Evolutionary conservation across 2,329 filamentous ascomycete genomes (phyloP).

Genomic region (Talaromyces pinophilus): DNA sequence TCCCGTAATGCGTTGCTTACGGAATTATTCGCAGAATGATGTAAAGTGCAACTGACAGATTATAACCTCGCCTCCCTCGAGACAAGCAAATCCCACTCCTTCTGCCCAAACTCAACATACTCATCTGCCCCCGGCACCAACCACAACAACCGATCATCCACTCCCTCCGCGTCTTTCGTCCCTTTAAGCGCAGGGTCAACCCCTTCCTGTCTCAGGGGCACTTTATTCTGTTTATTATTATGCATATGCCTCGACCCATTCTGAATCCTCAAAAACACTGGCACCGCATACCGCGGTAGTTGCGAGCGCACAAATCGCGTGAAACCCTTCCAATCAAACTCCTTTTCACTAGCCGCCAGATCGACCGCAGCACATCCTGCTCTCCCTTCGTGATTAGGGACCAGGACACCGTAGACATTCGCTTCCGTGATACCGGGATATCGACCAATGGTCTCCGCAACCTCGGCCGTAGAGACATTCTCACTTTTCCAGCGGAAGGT

Average conservation of each 20-base stretch:
- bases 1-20: not conserved
- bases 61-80: constrained; percentile 51
- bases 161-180: constrained; percentile 46
- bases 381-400: constrained; percentile 68
- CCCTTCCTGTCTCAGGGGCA: constrained; percentile 66
- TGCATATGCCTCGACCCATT: constrained; percentile 49
- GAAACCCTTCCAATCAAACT: constrained; percentile 63
- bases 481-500: constrained; percentile 52
- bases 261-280: constrained; percentile 69
- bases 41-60: not conserved
- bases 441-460: constrained; percentile 62
- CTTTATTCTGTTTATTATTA: constrained; percentile 81
- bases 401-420: constrained; percentile 68
- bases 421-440: constrained; percentile 64
- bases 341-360: constrained; percentile 54
- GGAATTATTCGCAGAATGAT: not conserved
- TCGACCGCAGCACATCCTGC: constrained; percentile 63
- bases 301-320: constrained; percentile 59
- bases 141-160: constrained; percentile 54
- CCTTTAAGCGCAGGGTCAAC: constrained; percentile 58
- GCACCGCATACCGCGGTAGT: constrained; percentile 73
- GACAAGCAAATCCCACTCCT: constrained; percentile 60
- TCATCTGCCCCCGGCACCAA: constrained; percentile 49
- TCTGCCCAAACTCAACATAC: constrained; percentile 61
- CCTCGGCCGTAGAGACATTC: constrained; percentile 68